Evolutionary conservation across 108 stramenopile genomes (phyloP), one percentile per base, ranked within the genome.

Genomic region (Nannochloropsis gaditana): DNA sequence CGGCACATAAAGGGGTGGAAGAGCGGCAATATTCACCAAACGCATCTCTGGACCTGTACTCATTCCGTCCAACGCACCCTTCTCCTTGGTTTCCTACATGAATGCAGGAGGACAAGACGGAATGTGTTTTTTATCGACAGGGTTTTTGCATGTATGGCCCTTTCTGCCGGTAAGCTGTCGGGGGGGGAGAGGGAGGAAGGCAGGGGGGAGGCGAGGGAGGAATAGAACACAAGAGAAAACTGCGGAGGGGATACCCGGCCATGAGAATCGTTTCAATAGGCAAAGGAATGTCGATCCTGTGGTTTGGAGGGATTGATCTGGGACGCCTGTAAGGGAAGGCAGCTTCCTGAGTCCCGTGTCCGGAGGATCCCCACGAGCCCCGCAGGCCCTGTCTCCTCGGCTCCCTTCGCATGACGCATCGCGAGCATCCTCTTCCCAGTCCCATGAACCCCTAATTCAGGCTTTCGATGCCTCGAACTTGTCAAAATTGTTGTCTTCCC

Each of bases 131-230:
- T 92, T 96, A 94, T 89, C 89, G 89, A 80, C 94, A 95, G 89
- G 95, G 95, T 43, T 96, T 96, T 91, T 96, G 95, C 85, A 94
- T 95, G 80, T 94, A 96, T 86, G 95, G 95, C 15, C 94, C 94
- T 3, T 94, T 93, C 89, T 96, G 95, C 92, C 92, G 94, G 31
- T 96, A 95, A 90, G 93, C 4, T 15, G 59, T 4, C 15, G 59
- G 8, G n/a, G 6, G 47, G 47, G 15, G 47, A 15, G 47, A 50
- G 15, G 47, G 1, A 50, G 15, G 47, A 15, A 50, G 47, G 47
- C 11, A 50, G 47, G 47, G 47, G 15, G 15, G 47, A 50, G 15
- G 47, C 1, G 47, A 50, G 59, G 8, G 59, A 73, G 6, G 59
- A n/a, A 73, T 15, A 0, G 59, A 73, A 2, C 31, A 31, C 1